Percentiles rank a stretch among this genome's conserved stretches.
Conservation (phyloP, 495 filamentous ascomycete genomes). For the Penicillium soppii region DNA sequence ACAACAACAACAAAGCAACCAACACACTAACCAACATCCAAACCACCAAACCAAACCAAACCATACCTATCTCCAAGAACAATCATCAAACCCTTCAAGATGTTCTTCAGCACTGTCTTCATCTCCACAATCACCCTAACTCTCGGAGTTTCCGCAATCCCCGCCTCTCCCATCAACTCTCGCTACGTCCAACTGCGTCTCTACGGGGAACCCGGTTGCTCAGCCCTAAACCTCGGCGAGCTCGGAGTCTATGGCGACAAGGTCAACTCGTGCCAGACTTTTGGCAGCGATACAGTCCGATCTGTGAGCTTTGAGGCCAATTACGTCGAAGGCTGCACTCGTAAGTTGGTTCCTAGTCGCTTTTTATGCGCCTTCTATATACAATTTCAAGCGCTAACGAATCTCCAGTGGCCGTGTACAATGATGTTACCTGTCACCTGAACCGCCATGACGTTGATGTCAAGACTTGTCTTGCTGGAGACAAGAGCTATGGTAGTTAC, state of each 20-base stretch:
- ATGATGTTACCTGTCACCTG: conserved; percentile 8
- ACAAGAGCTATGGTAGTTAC: conserved; percentile 10
- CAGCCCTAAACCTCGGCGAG: conserved; percentile 14
- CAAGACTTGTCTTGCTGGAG: conserved; percentile 1
- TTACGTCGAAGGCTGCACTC: background rate
- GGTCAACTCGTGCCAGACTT: conserved; percentile 12
- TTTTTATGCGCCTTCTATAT: background rate
- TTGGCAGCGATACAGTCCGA: background rate
- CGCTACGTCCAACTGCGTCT: conserved; percentile 20
- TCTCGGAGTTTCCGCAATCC: conserved; percentile 3
- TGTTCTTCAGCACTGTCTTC: conserved; percentile 11
- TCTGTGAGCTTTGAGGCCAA: conserved; percentile 15
- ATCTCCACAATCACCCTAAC: background rate
- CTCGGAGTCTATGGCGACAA: conserved; percentile 16
- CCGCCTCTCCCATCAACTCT: conserved; percentile 7
- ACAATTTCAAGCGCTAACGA: background rate
- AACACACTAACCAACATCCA: background rate
- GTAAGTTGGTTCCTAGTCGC: conserved; percentile 22
- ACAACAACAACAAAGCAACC: too few relatives aligned
- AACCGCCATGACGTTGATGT: background rate
- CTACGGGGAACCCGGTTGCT: conserved; percentile 17
- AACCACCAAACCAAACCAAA: background rate
- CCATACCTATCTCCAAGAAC: background rate
- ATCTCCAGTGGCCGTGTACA: conserved; percentile 8
- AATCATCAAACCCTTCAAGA: background rate